Evolutionary conservation across 1,284 basidiomycete species (phyloP), one percentile per base, ranked within the genome.

Genomic region (Sporisorium exsertum): DNA sequence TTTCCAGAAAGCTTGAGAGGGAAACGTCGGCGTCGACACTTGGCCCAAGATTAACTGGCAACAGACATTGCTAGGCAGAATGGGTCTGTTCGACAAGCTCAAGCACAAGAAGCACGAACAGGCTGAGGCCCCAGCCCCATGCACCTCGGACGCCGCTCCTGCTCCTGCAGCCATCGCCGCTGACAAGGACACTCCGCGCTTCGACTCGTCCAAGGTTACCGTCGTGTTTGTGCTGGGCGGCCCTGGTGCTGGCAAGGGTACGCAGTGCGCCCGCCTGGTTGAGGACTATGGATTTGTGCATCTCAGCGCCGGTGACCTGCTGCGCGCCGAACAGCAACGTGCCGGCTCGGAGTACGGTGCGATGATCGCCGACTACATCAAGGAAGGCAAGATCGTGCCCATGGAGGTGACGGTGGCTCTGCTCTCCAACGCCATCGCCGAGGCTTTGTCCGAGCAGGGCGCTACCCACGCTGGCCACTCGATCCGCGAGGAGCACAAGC

Each of bases 221-320:
- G 95, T 99, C 69, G 89, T 99, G 80, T 99, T 94, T 83, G 95
- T 99, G 20, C 92, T 99, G 24, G 97, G 97, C 45, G 97, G 97
- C 1, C 97, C 97, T 24, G 97, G 97, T 62, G 94, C 94, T 78
- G 95, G 96, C 76, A 99, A 99, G 87, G 97, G 97, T 57, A 99
- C 97, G 0, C 97, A 99, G 86, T 98, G 95, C 84, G 90, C 89
- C 33, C 89, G 89, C 66, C 91, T 99, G 60, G 96, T 97, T n/a
- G 81, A 91, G 55, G 92, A 94, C 65, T 97, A 93, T 84, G 89
- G 90, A 55, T 99, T 99, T 86, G 92, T 91, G 81, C 97, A 99
- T 87, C 90, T 99, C 51, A 97, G 95, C 52, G 97, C 97, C 58
- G 97, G 97, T 20, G 97, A 99, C 87, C 91, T 99, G 32, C 90